Evolutionary conservation across 2,329 filamentous ascomycete species (phyloP), one percentile per base, ranked within the genome.

Genomic region (Metarhizium album): DNA sequence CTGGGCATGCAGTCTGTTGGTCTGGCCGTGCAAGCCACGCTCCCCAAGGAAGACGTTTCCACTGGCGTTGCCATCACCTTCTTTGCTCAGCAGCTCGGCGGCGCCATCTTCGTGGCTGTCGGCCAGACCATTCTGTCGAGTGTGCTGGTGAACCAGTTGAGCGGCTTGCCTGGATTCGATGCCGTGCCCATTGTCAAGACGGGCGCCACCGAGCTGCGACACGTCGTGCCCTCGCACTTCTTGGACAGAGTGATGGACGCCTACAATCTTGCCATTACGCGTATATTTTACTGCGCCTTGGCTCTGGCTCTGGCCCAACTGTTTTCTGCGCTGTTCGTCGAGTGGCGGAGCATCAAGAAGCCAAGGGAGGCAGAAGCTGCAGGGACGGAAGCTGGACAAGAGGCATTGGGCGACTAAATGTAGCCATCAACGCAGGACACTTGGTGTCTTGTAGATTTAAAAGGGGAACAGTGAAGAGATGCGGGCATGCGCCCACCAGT

Each of bases 291-390:
- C 52, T 77, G 82, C 1, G 74, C 74, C 3, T 69, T 83, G 48
- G 83, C 76, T 0, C 66, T 84, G 54, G 72, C 75, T 0, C 65
- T 74, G 5, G 60, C 77, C 2, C 76, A 77, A 11, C 68, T 86
- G 6, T n/a, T 83, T 9, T 80, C 76, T 7, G 74, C 78, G 0
- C 59, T 77, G 2, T 74, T 74, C 22, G 75, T 87, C 57, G 76
- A 86, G 63, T 87, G 84, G 84, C 80, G 72, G 62, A 82, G 70
- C 55, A 80, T 87, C 59, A 86, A 86, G 71, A 79, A 78, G 59
- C 50, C 27, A 4, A 58, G 60, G 53, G 29, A 43, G 4, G 40
- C 40, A 5, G 11, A 24, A 3, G 20, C 40, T 7, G 22, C 4
- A 8, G 16, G 16, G 33, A 13, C 33, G 7, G 33, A 11, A 11